These are phyloP conservation scores for Heliamphora pulchella DNA, from an alignment of 179 eudicot genomes.

Conservation along the genomic window DNA sequence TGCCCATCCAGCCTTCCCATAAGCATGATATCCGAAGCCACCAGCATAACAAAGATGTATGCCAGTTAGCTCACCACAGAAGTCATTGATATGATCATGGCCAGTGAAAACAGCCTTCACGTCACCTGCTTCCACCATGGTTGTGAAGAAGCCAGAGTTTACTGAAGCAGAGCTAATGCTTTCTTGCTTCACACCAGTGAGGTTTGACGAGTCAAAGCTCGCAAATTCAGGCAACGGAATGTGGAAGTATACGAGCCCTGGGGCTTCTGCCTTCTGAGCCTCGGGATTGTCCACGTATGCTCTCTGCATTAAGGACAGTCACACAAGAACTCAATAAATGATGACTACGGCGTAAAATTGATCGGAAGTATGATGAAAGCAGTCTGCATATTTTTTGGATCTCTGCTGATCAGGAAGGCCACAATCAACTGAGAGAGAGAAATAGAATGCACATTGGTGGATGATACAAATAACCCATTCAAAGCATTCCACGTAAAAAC, in stretches of 20 bases:
- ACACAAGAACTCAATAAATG: background rate
- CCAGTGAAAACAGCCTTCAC: conserved; percentile 79
- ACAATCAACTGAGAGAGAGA: background rate
- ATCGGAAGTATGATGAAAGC: background rate
- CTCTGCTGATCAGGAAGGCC: too few relatives aligned
- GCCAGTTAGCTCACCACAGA: conserved; percentile 65
- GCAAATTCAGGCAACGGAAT: conserved; percentile 88
- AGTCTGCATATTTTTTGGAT: background rate
- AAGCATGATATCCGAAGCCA: conserved; percentile 97
- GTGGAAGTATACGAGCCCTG: conserved; percentile 84
- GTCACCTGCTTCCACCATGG: conserved; percentile 79
- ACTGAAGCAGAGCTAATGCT: conserved; percentile 68
- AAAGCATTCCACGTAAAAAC: background rate
- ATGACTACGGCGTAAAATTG: background rate
- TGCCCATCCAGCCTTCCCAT: conserved; percentile 91
- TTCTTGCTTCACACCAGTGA: conserved; percentile 77
- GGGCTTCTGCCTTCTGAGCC: conserved; percentile 52
- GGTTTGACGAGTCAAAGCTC: conserved; percentile 54
- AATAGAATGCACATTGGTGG: background rate
- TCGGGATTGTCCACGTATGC: conserved; percentile 41
- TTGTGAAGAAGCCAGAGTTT: conserved; percentile 77
- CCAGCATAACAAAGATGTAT: conserved; percentile 88
- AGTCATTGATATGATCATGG: conserved; percentile 91
- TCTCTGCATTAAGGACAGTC: conserved; percentile 33
- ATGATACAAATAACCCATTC: background rate